These are phyloP conservation scores for Colletotrichum sp. DNA, from an alignment of 2,329 filamentous ascomycete genomes.

Conservation along the genomic window DNA sequence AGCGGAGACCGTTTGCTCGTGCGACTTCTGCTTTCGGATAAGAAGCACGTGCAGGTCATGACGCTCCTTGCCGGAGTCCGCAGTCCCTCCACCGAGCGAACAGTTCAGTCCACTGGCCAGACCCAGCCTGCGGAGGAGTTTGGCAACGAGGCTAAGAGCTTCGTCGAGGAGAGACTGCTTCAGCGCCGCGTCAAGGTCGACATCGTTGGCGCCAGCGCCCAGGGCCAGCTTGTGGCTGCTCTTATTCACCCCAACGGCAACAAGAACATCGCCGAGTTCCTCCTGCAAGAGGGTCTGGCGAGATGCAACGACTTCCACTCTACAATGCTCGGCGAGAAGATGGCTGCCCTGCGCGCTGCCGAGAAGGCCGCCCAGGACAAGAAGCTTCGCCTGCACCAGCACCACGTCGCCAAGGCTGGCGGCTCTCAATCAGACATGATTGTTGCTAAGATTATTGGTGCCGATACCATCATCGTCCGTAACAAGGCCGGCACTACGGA, in stretches of 20 bases:
- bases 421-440: slow-evolving; percentile 71
- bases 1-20: slow-evolving; percentile 90
- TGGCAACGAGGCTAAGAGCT: slow-evolving; percentile 86
- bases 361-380: slow-evolving; percentile 84
- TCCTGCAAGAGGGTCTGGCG: slow-evolving; percentile 88
- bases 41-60: slow-evolving; percentile 88
- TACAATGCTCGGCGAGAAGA: slow-evolving; percentile 85
- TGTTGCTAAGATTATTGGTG: slow-evolving; percentile 84
- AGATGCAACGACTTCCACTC: slow-evolving; percentile 96
- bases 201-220: slow-evolving; percentile 85
- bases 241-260: slow-evolving; percentile 90
- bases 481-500: slow-evolving; percentile 81
- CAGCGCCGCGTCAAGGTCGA: slow-evolving; percentile 86
- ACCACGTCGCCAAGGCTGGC: slow-evolving; percentile 74
- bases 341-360: slow-evolving; percentile 83
- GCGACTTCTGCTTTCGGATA: slow-evolving; percentile 79
- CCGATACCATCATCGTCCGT: slow-evolving; percentile 86
- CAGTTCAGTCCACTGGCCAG: slow-evolving; percentile 77
- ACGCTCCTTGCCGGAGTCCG: slow-evolving; percentile 88
- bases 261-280: slow-evolving; percentile 77
- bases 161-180: slow-evolving; percentile 84
- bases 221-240: slow-evolving; percentile 88
- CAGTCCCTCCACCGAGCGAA: slow-evolving; percentile 86
- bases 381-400: slow-evolving; percentile 81
- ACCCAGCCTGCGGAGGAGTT: slow-evolving; percentile 87